A percentile compares a stretch with the other conserved stretches of the same genome.
phyloP scores from a whole-genome alignment of 1,284 basidiomycete genomes.

The Sanghuangporus sanghuang region DNA sequence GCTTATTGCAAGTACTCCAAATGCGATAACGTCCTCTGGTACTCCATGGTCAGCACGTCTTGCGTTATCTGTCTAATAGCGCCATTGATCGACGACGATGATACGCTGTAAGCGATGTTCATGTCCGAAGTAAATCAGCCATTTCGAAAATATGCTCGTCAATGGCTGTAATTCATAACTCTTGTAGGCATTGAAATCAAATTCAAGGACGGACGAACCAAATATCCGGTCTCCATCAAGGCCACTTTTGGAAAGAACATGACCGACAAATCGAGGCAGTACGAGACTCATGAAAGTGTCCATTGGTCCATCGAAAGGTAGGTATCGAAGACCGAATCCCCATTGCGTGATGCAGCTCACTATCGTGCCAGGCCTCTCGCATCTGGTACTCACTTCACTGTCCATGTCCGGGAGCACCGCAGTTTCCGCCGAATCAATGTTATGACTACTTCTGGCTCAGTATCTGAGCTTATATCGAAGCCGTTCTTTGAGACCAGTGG shows the following conservation, averaged over 20 bases:
- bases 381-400: background rate
- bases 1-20: too few species aligned
- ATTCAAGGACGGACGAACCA: background rate
- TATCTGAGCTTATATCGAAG: background rate
- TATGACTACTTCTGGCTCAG: background rate
- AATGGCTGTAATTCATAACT: too few species aligned
- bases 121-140: too few species aligned
- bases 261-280: background rate
- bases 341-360: background rate
- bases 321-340: background rate
- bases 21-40: too few species aligned
- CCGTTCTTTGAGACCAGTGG: background rate
- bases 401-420: background rate
- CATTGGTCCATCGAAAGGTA: background rate
- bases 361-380: background rate
- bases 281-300: background rate
- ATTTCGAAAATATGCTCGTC: too few species aligned
- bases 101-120: too few species aligned
- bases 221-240: background rate
- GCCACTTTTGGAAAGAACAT: background rate
- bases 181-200: background rate
- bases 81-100: too few species aligned
- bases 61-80: too few species aligned
- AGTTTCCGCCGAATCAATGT: background rate
- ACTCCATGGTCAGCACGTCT: too few species aligned